Conservation (phyloP, 2,329 filamentous ascomycete genomes). For the Venturia oleaginea region DNA sequence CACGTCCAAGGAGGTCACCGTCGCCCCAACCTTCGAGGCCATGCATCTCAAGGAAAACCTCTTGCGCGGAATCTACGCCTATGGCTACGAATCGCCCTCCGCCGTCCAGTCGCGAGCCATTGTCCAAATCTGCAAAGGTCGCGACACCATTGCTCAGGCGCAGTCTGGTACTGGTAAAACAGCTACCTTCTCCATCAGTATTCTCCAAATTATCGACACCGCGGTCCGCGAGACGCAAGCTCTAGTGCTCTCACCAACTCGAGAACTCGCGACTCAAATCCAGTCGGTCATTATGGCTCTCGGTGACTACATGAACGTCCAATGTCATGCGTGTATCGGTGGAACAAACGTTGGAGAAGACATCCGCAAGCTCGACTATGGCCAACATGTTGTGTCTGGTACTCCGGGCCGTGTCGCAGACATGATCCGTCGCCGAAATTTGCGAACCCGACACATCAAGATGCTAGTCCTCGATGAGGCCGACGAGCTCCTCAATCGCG, state of each 20-base stretch:
- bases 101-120: slow-evolving; percentile 97
- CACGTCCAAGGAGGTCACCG: slow-evolving; percentile 95
- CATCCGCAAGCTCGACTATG: slow-evolving; percentile 94
- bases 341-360: slow-evolving; percentile 97
- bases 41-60: slow-evolving; percentile 87
- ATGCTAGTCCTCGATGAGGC: slow-evolving; percentile 71
- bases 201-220: slow-evolving; percentile 92
- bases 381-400: slow-evolving; percentile 93
- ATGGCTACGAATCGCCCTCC: slow-evolving; percentile 96
- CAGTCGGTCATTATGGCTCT: slow-evolving; percentile 98
- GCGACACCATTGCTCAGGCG: slow-evolving; percentile 96
- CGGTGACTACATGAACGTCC: slow-evolving; percentile 99
- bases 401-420: slow-evolving; percentile 93
- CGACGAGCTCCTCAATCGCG: slow-evolving; percentile 77
- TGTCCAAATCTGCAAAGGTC: slow-evolving; percentile 97
- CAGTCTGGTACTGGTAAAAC: slow-evolving; percentile 97
- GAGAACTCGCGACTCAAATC: slow-evolving; percentile 95
- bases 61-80: slow-evolving; percentile 93
- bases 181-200: slow-evolving; percentile 91
- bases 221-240: slow-evolving; percentile 88
- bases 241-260: slow-evolving; percentile 88
- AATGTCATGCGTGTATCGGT: slow-evolving; percentile 97
- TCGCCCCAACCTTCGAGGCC: slow-evolving; percentile 85
- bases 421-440: slow-evolving; percentile 67
- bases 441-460: slow-evolving; percentile 67